Base-by-base conservation (phyloP, 75 land plant species). In the Selaginella tamariscina region DNA sequence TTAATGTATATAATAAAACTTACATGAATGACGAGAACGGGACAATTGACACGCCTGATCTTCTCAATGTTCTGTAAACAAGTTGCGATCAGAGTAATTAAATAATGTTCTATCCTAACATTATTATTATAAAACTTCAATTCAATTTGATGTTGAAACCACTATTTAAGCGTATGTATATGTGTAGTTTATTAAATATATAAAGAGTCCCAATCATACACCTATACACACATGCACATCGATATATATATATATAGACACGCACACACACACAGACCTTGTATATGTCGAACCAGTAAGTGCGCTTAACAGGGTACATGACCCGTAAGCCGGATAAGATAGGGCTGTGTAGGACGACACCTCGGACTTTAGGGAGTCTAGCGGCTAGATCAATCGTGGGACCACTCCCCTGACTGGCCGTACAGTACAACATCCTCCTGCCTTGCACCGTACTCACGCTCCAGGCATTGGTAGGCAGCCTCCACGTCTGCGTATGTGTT, bases 381-480 rank as follows among this genome's bases (percentile, higher is more conserved):
- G 93, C 71, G 9, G 93, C 93, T 74, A 88, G 74, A 62, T 88
- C 89, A 39, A 85, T 63, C 56, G 93, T 88, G 0, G 93, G 93
- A 2, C 93, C 93, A 74, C 93, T 88, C 32, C 93, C 93, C 88
- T 32, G 96, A 90, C 66, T 87, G 96, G n/a, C 96, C 96, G 73
- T 90, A 90, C 24, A 90, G 69, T 59, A 90, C 86, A 32, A 90
- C 29, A 60, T 87, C 78, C 65, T 90, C 96, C 67, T 87, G 91
- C 68, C 77, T 77, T 54, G 82, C 67, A 54, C 86, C 88, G 66
- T 88, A 88, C 65, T 83, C 82, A 21, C 73, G 81, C 69, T 88
- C 73, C 68, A 88, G 72, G 57, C 88, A 85, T 27, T 82, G 64
- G 55, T 88, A 88, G 2, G 88, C 86, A 24, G 93, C 93, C 68